Conservation (phyloP, 2,329 filamentous ascomycete genomes). For the Fusarium brachygibbosum region DNA sequence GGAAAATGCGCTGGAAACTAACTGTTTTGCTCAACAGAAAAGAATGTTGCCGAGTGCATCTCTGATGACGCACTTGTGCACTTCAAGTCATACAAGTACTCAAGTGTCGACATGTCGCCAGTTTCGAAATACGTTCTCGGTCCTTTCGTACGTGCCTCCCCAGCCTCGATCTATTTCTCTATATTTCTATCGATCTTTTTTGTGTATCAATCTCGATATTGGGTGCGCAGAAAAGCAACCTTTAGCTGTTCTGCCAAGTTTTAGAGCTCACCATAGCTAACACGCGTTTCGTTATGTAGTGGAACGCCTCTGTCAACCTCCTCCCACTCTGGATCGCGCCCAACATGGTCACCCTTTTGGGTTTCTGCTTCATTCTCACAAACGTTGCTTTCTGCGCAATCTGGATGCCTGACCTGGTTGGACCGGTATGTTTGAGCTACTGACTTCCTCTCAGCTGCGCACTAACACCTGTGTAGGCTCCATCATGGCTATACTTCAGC, state of each 20-base stretch:
- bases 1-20: conserved; percentile 10
- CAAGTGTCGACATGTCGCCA: conserved; percentile 93
- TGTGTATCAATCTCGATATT: not conserved
- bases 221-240: not conserved
- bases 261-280: conserved; percentile 39
- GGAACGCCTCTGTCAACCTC: conserved; percentile 95
- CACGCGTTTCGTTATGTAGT: conserved; percentile 67
- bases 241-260: conserved; percentile 5
- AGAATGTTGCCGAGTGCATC: conserved; percentile 77
- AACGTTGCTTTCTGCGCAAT: conserved; percentile 83
- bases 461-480: conserved; percentile 67
- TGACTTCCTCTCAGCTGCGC: not conserved
- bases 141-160: conserved; percentile 81
- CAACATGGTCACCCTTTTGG: conserved; percentile 96
- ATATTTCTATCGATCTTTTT: conserved; percentile 9
- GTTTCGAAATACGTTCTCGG: conserved; percentile 93
- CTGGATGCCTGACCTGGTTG: conserved; percentile 89
- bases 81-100: conserved; percentile 97
- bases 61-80: conserved; percentile 92
- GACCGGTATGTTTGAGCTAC: conserved; percentile 74
- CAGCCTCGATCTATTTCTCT: conserved; percentile 9
- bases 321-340: conserved; percentile 96
- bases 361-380: conserved; percentile 91
- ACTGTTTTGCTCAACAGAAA: conserved; percentile 46
- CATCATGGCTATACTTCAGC: conserved; percentile 94